phyloP scores from a whole-genome alignment of 2,329 filamentous ascomycete species.

The Fusarium scirpi region DNA sequence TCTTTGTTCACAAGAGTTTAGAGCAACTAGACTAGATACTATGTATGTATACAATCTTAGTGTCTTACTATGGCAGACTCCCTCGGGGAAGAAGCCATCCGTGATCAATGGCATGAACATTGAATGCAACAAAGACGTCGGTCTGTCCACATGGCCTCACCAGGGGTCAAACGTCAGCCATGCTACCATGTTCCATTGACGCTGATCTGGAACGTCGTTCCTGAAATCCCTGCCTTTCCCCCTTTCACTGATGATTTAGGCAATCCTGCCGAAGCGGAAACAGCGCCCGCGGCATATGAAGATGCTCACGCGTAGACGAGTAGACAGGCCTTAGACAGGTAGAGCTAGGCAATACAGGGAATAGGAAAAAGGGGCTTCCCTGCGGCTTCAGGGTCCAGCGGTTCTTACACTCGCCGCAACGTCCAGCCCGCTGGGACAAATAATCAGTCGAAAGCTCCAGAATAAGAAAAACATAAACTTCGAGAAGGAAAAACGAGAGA shows the following conservation, averaged over 20 bases:
- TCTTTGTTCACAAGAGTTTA: slow-evolving; percentile 2
- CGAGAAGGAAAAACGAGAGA: neutral
- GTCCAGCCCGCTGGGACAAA: slow-evolving; percentile 36
- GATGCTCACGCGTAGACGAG: slow-evolving; percentile 31
- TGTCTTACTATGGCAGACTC: neutral
- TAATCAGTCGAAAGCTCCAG: slow-evolving; percentile 7
- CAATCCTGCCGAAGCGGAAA: slow-evolving; percentile 22
- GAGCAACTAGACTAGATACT: neutral
- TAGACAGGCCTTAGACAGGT: neutral
- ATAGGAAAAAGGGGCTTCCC: slow-evolving; percentile 34
- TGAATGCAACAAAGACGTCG: slow-evolving; percentile 4
- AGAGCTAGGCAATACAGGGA: slow-evolving; percentile 4
- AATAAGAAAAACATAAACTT: slow-evolving; percentile 7
- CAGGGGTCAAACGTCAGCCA: slow-evolving; percentile 33
- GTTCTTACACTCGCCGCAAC: slow-evolving; percentile 28
- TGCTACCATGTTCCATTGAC: slow-evolving; percentile 31
- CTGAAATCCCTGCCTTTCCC: slow-evolving; percentile 25
- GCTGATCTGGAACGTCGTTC: slow-evolving; percentile 35
- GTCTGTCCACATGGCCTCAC: slow-evolving; percentile 38
- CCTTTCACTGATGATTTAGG: slow-evolving; percentile 29
- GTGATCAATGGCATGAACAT: slow-evolving; percentile 17
- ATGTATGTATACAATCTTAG: neutral
- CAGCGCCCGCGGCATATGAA: slow-evolving; percentile 32
- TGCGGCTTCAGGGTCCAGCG: slow-evolving; percentile 24
- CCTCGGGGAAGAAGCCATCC: slow-evolving; percentile 8